Conservation (phyloP, 768 basidiomycete genomes). For the Russula sp. region DNA sequence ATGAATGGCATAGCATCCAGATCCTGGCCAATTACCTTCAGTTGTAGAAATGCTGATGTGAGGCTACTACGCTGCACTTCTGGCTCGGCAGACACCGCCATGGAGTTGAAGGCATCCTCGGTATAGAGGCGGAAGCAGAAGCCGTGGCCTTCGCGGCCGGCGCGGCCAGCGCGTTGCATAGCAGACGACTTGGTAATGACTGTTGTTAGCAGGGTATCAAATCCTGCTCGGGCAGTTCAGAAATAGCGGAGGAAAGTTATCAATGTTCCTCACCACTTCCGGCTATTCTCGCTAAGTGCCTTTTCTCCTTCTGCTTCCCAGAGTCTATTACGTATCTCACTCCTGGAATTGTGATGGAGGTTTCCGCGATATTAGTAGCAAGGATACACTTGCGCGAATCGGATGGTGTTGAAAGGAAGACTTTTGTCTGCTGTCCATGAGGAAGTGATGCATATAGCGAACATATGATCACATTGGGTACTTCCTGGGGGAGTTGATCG, state of each 20-base stretch:
- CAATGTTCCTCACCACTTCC: conserved; percentile 49
- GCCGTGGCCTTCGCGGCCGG: conserved; percentile 89
- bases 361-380: conserved; percentile 97
- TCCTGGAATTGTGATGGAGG: conserved; percentile 94
- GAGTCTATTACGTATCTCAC: conserved; percentile 95
- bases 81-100: conserved; percentile 66
- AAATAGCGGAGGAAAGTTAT: not conserved
- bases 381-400: conserved; percentile 85
- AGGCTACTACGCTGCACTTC: conserved; percentile 89
- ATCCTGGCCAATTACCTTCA: conserved; percentile 78
- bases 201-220: conserved; percentile 78
- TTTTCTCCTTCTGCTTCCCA: conserved; percentile 93
- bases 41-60: conserved; percentile 73
- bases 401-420: conserved; percentile 60
- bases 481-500: conserved; percentile 49
- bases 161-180: conserved; percentile 90
- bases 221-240: conserved; percentile 42
- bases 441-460: conserved; percentile 87
- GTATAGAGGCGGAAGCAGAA: conserved; percentile 92
- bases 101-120: conserved; percentile 60
- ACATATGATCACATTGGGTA: conserved; percentile 55
- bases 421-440: conserved; percentile 65
- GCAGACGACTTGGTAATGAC: conserved; percentile 88
- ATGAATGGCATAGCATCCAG: conserved; percentile 79
- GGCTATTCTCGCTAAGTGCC: conserved; percentile 59